Conservation (phyloP, 1,284 basidiomycete species). For the Trametes versicolor region DNA sequence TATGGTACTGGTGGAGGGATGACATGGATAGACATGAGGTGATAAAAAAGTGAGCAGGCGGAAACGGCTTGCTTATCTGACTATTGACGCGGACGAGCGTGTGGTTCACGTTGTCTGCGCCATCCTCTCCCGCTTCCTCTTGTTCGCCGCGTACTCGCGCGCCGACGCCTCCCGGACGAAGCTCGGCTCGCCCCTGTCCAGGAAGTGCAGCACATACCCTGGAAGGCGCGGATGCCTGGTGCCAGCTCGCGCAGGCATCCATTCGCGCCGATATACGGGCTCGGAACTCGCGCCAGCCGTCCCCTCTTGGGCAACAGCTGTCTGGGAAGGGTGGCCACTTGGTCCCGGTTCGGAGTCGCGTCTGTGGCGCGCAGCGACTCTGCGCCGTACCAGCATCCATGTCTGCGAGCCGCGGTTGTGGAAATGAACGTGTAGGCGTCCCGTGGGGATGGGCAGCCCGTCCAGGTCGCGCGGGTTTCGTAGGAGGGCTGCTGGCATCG, state of each 20-base stretch:
- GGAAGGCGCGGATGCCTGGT: background rate
- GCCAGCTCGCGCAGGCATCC: too few species aligned
- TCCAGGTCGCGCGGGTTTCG: background rate
- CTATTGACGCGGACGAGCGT: too few species aligned
- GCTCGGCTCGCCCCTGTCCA: conserved; percentile 3
- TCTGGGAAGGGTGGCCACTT: background rate
- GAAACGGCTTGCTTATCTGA: too few species aligned
- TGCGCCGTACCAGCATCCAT: conserved; percentile 4
- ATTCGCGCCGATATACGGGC: too few species aligned
- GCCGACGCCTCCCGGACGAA: background rate
- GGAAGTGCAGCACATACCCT: conserved; percentile 7
- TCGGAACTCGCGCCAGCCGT: too few species aligned
- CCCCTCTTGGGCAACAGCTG: too few species aligned
- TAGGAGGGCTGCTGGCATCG: background rate
- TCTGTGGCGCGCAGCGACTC: background rate
- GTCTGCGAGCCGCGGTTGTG: background rate
- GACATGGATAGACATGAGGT: too few species aligned
- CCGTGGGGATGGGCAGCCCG: background rate
- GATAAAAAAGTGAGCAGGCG: too few species aligned
- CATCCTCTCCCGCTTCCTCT: background rate
- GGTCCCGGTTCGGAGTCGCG: background rate
- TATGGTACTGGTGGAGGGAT: too few species aligned
- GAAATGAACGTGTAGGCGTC: conserved; percentile 1
- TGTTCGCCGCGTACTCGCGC: background rate
- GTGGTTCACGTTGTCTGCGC: background rate